Evolutionary conservation across 2,329 filamentous ascomycete genomes (phyloP).

Genomic region (Furcasterigmium furcatum): DNA sequence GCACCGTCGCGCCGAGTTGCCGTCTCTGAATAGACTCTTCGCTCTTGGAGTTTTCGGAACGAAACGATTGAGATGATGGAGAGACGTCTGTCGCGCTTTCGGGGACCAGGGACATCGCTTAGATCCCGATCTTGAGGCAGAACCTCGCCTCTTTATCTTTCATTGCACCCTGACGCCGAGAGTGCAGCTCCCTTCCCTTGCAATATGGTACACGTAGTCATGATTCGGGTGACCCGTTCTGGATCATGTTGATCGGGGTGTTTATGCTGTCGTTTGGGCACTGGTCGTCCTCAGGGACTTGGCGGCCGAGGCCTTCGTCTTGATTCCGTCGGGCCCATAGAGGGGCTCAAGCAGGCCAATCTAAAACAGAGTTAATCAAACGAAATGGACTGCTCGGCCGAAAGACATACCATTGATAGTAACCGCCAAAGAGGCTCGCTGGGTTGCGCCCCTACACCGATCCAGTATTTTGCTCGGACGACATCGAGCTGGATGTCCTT

Average conservation of each 20-base stretch:
- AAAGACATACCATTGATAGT: constrained; percentile 79
- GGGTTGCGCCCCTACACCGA: constrained; percentile 94
- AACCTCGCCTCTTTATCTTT: no score
- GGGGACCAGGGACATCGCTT: no score
- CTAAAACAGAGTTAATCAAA: no score
- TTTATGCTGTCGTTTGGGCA: not conserved
- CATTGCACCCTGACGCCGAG: no score
- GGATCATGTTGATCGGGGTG: not conserved
- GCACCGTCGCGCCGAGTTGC: no score
- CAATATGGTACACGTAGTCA: not conserved
- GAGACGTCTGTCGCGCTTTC: no score
- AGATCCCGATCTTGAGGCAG: no score
- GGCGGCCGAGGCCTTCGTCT: constrained; percentile 8
- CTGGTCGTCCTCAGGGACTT: constrained; percentile 7
- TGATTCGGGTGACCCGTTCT: not conserved
- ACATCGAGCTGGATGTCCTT: constrained; percentile 91
- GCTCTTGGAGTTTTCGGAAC: no score
- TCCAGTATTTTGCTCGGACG: constrained; percentile 85
- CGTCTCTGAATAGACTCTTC: no score
- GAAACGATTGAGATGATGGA: no score
- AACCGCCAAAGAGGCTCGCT: constrained; percentile 86
- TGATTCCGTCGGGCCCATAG: constrained; percentile 16
- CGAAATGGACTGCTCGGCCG: no score
- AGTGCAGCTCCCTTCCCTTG: no score
- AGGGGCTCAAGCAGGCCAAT: constrained; percentile 37